Conservation (phyloP, 441 rosid genomes). For the Daphne laureola region DNA sequence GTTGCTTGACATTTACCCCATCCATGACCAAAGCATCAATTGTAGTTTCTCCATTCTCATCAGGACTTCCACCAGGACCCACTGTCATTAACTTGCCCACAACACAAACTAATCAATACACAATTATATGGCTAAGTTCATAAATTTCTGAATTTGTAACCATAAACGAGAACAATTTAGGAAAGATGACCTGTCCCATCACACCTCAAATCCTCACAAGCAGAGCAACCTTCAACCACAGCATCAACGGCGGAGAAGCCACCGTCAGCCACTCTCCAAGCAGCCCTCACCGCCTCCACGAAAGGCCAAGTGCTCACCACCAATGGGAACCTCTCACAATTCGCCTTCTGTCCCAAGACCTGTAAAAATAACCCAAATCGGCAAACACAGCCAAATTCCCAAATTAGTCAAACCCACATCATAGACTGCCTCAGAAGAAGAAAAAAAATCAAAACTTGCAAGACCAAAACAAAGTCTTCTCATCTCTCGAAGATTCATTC, state of each 20-base stretch:
- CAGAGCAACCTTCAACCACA: slow-evolving; percentile 85
- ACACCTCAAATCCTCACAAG: slow-evolving; percentile 78
- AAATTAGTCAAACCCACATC: slow-evolving; percentile 1
- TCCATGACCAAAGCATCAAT: slow-evolving; percentile 74
- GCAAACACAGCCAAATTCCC: neutral
- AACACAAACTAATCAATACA: no score
- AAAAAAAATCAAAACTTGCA: neutral
- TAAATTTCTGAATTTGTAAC: no score
- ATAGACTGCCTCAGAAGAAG: neutral
- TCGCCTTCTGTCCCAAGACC: slow-evolving; percentile 24
- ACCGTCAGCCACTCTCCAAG: slow-evolving; percentile 60
- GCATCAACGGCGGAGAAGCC: slow-evolving; percentile 73
- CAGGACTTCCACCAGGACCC: slow-evolving; percentile 84
- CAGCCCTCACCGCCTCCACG: slow-evolving; percentile 76
- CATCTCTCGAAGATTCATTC: neutral
- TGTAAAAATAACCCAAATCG: slow-evolving; percentile 12
- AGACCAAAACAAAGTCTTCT: neutral
- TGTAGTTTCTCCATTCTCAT: slow-evolving; percentile 86
- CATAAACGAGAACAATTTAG: neutral
- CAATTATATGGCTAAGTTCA: no score
- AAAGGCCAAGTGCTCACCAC: slow-evolving; percentile 94
- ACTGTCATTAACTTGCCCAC: no score
- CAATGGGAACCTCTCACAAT: slow-evolving; percentile 41
- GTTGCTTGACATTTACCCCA: slow-evolving; percentile 45
- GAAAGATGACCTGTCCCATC: slow-evolving; percentile 65